Evolutionary conservation across 495 filamentous ascomycete genomes (phyloP).

Genomic region (Pseudoneurospora amorphoporcata): DNA sequence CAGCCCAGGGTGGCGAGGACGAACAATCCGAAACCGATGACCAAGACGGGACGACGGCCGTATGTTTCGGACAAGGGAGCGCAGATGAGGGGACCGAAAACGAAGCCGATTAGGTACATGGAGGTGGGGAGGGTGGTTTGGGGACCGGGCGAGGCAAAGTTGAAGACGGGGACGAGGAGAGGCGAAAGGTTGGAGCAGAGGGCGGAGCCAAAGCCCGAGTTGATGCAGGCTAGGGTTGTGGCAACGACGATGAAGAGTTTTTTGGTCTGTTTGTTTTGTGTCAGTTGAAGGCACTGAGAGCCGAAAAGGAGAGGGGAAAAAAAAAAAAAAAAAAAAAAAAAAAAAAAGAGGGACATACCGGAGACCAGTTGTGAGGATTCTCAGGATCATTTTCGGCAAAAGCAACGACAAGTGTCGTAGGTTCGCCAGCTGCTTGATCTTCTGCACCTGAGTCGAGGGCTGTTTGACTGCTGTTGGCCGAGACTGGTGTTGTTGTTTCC

Average conservation of each 20-base stretch:
- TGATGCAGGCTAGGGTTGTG: constrained; percentile 11
- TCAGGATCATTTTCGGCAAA: constrained; percentile 12
- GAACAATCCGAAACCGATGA: constrained; percentile 57
- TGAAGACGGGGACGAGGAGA: constrained; percentile 5
- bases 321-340: background rate
- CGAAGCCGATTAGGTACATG: constrained; percentile 55
- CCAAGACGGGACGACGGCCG: constrained; percentile 62
- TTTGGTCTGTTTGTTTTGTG: background rate
- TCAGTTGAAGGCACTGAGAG: background rate
- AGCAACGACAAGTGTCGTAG: constrained; percentile 5
- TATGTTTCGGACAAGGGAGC: constrained; percentile 53
- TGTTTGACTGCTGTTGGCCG: background rate
- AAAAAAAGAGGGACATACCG: background rate
- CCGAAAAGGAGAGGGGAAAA: background rate
- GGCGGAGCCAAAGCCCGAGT: constrained; percentile 15
- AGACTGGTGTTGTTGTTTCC: background rate
- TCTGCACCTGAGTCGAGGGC: background rate
- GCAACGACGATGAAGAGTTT: constrained; percentile 13
- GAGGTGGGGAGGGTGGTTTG: constrained; percentile 19
- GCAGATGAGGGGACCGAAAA: constrained; percentile 40
- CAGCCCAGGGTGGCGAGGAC: constrained; percentile 64
- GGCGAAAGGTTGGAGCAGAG: constrained; percentile 18
- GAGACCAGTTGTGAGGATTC: constrained; percentile 21
- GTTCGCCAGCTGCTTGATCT: background rate
- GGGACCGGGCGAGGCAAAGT: constrained; percentile 11